Evolutionary conservation across 441 rosid species (phyloP), one percentile per base, ranked within the genome.

Genomic region (Adansonia madagascariensis): DNA sequence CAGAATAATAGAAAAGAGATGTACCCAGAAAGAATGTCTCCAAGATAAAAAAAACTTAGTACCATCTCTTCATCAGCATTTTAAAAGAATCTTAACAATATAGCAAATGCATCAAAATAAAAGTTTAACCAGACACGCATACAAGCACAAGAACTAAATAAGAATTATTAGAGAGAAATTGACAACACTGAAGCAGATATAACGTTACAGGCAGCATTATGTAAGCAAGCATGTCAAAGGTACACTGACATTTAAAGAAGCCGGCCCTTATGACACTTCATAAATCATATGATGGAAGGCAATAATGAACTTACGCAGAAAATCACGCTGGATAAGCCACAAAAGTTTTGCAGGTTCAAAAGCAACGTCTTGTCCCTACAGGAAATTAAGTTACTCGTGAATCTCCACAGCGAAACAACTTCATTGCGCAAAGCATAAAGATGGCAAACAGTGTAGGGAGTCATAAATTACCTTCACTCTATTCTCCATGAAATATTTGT

Each of bases 291-390:
- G 11, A 49, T 31, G 62, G 52, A 73, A 79, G 76, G 15, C 47
- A 71, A 55, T 70, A 2, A 78, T 44, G 56, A 71, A 83, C 98
- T 86, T 89, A 96, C 99, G 97, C 76, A 96, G 87, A 89, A 96
- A 96, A 86, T 96, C 99, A 49, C 98, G 99, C 85, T 96, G 99
- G 81, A 96, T 96, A 85, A 96, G 99, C 99, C 99, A 95, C 80
- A 95, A 75, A 80, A 95, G 92, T 81, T 92, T 96, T 71, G 99
- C 91, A 17, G 98, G 99, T 79, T 92, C 96, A 82, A 96, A 96
- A 74, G 98, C 98, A 84, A 96, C 91, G 88, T 89, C 99, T 86
- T 94, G 88, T 73, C 99, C 99, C 99, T 96, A 79, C 69, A 87
- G 55, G 61, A 71, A 76, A 82, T 24, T 81, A 77, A 80, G 59